Base-by-base conservation (phyloP, 148 eudicot genomes). In the Chenopodium suecicum region DNA sequence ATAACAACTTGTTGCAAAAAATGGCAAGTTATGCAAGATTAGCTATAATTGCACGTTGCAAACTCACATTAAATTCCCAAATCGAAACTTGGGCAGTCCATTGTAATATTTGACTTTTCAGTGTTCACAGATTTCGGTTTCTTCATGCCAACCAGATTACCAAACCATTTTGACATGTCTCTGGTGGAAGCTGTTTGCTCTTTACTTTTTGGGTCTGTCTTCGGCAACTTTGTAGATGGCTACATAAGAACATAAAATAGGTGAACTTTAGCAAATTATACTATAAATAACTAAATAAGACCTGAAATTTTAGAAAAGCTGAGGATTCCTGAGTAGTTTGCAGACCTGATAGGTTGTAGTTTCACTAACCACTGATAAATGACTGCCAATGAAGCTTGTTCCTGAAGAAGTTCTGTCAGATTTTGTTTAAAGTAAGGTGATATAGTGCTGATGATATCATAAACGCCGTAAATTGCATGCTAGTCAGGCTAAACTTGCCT, bases 21-120 rank as follows among this genome's bases (percentile, higher is more conserved):
- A 2, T 1, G 74, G 19, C 2, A 34, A 17, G 37, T 3, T 13
- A 27, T 25, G 54, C 14, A 12, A 25, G 25, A 58, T 56, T 56
- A 27, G 31, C 58, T 12, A 17, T 64, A 66, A 78, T 13, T 2
- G 17, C 76, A 1, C 14, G 7, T 50, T 73, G n/a, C 16, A 67
- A 58, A 29, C 7, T 9, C 60, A 4, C 9, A 4, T 88, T 88
- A 90, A 74, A 93, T 83, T 65, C 97, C 96, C 37, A 95, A 86
- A 83, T 93, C 97, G 82, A 95, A 95, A 86, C 90, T 92, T 58
- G 98, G 98, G 86, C 83, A 79, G 72, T 90, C 94, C 23, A 84
- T 82, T 77, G 76, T 63, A 79, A 73, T 75, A 63, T 47, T 63
- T 4, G 83, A 58, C 60, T 47, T 79, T 31, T 76, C 82, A 68